Conservation (phyloP, 768 basidiomycete genomes). For the Thelephora ganbajun region DNA sequence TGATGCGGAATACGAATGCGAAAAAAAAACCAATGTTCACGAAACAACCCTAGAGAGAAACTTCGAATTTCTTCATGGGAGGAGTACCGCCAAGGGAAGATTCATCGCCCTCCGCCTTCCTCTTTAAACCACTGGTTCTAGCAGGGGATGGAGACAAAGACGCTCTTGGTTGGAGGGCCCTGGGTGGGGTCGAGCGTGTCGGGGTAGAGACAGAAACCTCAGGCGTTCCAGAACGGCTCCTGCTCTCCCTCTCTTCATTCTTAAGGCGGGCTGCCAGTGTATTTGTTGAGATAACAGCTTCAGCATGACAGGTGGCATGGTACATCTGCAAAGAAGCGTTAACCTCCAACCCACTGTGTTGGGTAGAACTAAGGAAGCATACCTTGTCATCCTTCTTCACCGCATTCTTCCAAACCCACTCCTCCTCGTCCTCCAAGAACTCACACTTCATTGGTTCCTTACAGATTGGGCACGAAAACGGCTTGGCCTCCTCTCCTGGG, state of each 20-base stretch:
- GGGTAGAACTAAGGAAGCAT: slow-evolving; percentile 14
- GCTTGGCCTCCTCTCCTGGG: slow-evolving; percentile 74
- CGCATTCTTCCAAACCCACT: slow-evolving; percentile 96
- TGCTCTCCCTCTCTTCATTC: slow-evolving; percentile 32
- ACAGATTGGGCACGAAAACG: slow-evolving; percentile 87
- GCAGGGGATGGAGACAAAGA: slow-evolving; percentile 35
- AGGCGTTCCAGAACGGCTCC: slow-evolving; percentile 70
- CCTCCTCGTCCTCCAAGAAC: slow-evolving; percentile 90
- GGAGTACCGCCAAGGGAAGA: slow-evolving; percentile 29
- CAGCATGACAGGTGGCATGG: slow-evolving; percentile 90
- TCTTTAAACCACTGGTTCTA: slow-evolving; percentile 48
- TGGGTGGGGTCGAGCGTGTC: slow-evolving; percentile 24
- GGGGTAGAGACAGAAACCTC: slow-evolving; percentile 25
- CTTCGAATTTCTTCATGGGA: slow-evolving; percentile 52
- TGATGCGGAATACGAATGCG: slow-evolving; percentile 9
- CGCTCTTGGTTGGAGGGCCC: slow-evolving; percentile 7
- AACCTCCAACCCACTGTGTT: slow-evolving; percentile 1
- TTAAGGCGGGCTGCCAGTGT: slow-evolving; percentile 57
- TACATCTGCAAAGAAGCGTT: slow-evolving; percentile 46
- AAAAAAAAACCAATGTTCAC: slow-evolving; percentile 1
- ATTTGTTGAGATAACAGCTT: slow-evolving; percentile 50
- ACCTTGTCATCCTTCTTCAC: slow-evolving; percentile 74
- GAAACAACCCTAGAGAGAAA: slow-evolving; percentile 14
- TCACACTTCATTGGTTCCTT: slow-evolving; percentile 87
- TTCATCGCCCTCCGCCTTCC: slow-evolving; percentile 50